Percentiles rank a stretch among this genome's conserved stretches.
Evolutionary conservation across 352 stramenopile genomes (phyloP).

Genomic region (Halophytophthora batemanensis): DNA sequence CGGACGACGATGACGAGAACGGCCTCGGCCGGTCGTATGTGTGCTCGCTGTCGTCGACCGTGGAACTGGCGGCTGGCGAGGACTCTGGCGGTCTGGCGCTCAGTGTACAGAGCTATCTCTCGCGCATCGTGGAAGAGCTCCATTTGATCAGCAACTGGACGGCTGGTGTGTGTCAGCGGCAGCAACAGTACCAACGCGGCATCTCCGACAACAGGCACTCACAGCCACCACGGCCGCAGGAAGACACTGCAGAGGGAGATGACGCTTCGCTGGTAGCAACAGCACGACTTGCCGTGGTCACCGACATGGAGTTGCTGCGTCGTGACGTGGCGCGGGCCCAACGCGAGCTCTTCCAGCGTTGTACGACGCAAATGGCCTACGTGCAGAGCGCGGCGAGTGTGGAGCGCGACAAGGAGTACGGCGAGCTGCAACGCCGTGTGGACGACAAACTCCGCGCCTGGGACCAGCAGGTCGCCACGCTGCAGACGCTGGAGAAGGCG

Average conservation of each 20-base stretch:
- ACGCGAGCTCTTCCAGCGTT: constrained; percentile 40
- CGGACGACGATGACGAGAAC: constrained; percentile 10
- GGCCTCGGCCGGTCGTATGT: constrained; percentile 22
- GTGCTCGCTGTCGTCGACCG: constrained; percentile 27
- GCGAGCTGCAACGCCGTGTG: constrained; percentile 23
- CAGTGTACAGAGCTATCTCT: constrained; percentile 43
- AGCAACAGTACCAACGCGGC: constrained; percentile 9
- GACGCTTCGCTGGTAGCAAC: constrained; percentile 12
- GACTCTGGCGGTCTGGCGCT: constrained; percentile 18
- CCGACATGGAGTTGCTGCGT: constrained; percentile 18
- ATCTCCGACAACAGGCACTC: constrained; percentile 1
- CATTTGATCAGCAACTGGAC: constrained; percentile 48
- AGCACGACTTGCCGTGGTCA: constrained; percentile 19
- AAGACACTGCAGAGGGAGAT: constrained; percentile 4
- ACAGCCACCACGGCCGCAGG: neutral
- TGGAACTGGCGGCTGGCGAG: constrained; percentile 32
- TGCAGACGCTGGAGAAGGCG: constrained; percentile 21
- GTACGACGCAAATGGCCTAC: constrained; percentile 28
- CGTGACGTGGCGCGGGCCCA: constrained; percentile 32
- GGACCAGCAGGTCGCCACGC: constrained; percentile 21
- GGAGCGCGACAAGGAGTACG: constrained; percentile 24
- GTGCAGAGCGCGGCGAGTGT: constrained; percentile 23
- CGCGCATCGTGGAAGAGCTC: constrained; percentile 51
- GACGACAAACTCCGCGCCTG: constrained; percentile 34
- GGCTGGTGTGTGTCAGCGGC: constrained; percentile 8